Conservation (phyloP, 148 eudicot species). For the Talinum fruticosum region DNA sequence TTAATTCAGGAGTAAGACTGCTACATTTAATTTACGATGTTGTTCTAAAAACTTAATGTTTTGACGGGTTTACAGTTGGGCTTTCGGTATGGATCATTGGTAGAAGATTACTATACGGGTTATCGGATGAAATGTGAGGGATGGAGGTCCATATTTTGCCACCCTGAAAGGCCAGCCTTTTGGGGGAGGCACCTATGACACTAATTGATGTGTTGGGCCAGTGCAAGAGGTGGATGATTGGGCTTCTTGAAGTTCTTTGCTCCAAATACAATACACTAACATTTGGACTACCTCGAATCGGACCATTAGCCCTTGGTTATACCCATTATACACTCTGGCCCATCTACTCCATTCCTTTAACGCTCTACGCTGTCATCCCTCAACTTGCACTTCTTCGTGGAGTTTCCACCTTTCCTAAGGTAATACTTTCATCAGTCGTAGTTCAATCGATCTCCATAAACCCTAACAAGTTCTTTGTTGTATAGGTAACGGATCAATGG, state of each 20-base stretch:
- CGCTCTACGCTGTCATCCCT: conserved; percentile 56
- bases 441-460: too few relatives aligned
- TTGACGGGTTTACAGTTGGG: conserved; percentile 43
- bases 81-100: conserved; percentile 59
- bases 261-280: conserved; percentile 39
- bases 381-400: conserved; percentile 55
- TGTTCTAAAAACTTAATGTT: background rate
- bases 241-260: conserved; percentile 50
- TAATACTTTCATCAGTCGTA: background rate
- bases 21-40: background rate
- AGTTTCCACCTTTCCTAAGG: conserved; percentile 55
- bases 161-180: conserved; percentile 53
- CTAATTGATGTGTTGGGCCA: conserved; percentile 46
- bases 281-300: conserved; percentile 39
- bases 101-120: conserved; percentile 57
- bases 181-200: conserved; percentile 49
- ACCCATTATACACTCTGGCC: conserved; percentile 39
- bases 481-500: conserved; percentile 40
- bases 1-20: background rate
- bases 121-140: conserved; percentile 54
- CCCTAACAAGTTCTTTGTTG: background rate
- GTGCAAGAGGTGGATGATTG: conserved; percentile 50
- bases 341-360: conserved; percentile 40
- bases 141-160: conserved; percentile 50
- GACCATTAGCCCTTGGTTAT: conserved; percentile 39